Base-by-base conservation (phyloP, 2,329 filamentous ascomycete genomes). In the Cercospora zeina region DNA sequence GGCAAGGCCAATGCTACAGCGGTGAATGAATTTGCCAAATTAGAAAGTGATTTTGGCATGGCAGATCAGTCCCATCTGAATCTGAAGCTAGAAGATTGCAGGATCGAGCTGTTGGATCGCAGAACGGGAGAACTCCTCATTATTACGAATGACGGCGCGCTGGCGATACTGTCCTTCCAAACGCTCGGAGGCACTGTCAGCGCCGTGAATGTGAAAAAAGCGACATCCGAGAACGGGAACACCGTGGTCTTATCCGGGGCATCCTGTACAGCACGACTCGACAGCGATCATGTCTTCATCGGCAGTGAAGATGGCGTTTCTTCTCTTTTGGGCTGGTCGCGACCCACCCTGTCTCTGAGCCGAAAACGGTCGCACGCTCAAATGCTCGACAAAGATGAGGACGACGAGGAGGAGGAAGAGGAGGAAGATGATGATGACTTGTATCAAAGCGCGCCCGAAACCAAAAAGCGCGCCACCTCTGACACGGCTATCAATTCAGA, bases 111-210 rank as follows among this genome's bases (percentile, higher is more conserved):
- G 39, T 78, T 99, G 5, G 90, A 89, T 2, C 82, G 86, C 14
- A 89, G 92, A 57, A 87, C 84, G 30, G 91, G 91, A 1, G 93
- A 97, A 71, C 82, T 97, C 64, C 80, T 99, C n/a, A 81, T 99
- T 34, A 83, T 95, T 6, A 82, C 96, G 27, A 86, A 86, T 60
- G 87, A 89, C 68, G 95, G 95, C 0, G 83, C 84, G 19, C 80
- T 96, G 53, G 86, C 86, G 9, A 83, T 95, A 21, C 77, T 97
- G 11, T 88, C 85, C 14, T 97, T 99, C 78, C 87, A 87, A 59
- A 85, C 97, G 64, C 93, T 97, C 73, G 95, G 96, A 14, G 86
- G 95, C 59, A 96, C 90, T 2, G 91, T 99, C 1, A 96, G 93
- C 27, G 92, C 91, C 1, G 81, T 99, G 64, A 86, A 83, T n/a